These are phyloP conservation scores for Fusarium sp. DNA, from an alignment of 2,329 filamentous ascomycete genomes.

Conservation along the genomic window DNA sequence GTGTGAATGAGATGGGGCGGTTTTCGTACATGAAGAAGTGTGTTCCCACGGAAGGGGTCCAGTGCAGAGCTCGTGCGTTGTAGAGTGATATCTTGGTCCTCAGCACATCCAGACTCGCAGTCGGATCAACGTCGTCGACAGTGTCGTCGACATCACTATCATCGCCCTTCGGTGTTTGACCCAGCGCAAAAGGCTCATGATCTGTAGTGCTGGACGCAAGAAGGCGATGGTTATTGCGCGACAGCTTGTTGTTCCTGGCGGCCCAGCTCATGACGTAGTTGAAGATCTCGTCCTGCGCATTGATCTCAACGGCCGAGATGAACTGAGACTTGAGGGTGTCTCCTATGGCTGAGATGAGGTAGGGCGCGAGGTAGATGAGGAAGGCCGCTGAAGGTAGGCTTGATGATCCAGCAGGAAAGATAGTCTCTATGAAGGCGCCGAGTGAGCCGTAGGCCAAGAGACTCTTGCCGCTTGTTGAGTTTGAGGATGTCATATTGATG, in stretches of 20 bases:
- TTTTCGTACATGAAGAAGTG: slow-evolving; percentile 34
- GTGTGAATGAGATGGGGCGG: slow-evolving; percentile 22
- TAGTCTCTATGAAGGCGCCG: not conserved
- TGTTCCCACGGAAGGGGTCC: slow-evolving; percentile 31
- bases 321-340: slow-evolving; percentile 9
- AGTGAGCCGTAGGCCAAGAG: not conserved
- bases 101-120: slow-evolving; percentile 14
- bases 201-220: slow-evolving; percentile 25
- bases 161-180: not conserved
- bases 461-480: not conserved
- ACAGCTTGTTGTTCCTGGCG: slow-evolving; percentile 21
- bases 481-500: not conserved
- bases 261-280: slow-evolving; percentile 37
- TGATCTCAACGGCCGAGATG: slow-evolving; percentile 33
- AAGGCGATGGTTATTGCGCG: slow-evolving; percentile 29
- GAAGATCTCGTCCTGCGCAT: slow-evolving; percentile 30
- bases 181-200: not conserved
- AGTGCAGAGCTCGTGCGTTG: slow-evolving; percentile 28
- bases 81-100: slow-evolving; percentile 27
- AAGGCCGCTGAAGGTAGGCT: not conserved
- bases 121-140: slow-evolving; percentile 9
- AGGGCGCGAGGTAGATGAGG: slow-evolving; percentile 14
- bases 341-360: not conserved
- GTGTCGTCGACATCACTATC: not conserved
- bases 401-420: slow-evolving; percentile 10